A percentile compares a stretch with the other conserved stretches of the same genome.
These are phyloP conservation scores for Metschnikowia bowlesiae DNA, from an alignment of 805 yeast species.

Conservation along the genomic window DNA sequence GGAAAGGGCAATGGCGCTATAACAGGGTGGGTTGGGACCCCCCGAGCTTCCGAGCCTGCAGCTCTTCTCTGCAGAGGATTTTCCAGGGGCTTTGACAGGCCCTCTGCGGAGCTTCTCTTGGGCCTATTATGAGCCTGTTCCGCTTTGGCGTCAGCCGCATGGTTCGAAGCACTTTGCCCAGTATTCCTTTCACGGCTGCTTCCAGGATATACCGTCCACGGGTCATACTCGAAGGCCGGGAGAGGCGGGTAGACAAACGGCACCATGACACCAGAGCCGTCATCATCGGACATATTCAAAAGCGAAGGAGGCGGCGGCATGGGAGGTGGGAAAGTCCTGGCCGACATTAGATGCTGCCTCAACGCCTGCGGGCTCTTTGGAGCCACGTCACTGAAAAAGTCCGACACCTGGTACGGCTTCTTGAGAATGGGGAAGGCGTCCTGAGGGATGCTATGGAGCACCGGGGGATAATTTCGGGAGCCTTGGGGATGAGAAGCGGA, in stretches of 20 bases:
- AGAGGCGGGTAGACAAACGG: slow-evolving; percentile 44
- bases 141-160: not conserved
- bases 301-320: slow-evolving; percentile 25
- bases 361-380: slow-evolving; percentile 12
- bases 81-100: not conserved
- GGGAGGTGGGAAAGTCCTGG: slow-evolving; percentile 37
- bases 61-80: not conserved
- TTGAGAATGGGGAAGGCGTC: slow-evolving; percentile 33
- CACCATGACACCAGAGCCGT: slow-evolving; percentile 32
- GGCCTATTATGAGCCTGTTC: not conserved
- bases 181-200: not conserved
- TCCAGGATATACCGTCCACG: slow-evolving; percentile 8
- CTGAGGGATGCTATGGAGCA: slow-evolving; percentile 35
- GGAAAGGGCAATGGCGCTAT: slow-evolving; percentile 44
- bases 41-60: not conserved
- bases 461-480: slow-evolving; percentile 10
- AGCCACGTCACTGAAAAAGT: slow-evolving; percentile 34
- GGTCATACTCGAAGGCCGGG: slow-evolving; percentile 23
- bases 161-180: not conserved
- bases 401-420: slow-evolving; percentile 25
- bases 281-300: not conserved
- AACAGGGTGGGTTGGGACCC: slow-evolving; percentile 2
- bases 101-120: not conserved
- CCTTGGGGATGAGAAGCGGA: slow-evolving; percentile 1
- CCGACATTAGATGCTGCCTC: slow-evolving; percentile 22